These are phyloP conservation scores for Alternaria metachromatica DNA, from an alignment of 2,329 filamentous ascomycete genomes.

Conservation along the genomic window DNA sequence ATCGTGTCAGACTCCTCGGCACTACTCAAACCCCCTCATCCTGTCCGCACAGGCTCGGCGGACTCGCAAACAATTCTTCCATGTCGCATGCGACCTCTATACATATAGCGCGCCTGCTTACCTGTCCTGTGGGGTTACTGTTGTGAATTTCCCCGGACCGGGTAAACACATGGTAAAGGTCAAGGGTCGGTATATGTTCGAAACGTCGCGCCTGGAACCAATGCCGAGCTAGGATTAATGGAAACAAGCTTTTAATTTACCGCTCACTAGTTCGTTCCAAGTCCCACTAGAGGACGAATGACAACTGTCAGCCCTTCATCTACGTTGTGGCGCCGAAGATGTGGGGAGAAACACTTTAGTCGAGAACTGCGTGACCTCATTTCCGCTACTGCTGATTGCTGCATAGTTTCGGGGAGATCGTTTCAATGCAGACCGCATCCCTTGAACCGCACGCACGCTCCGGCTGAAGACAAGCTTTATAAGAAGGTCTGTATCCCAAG, in stretches of 20 bases:
- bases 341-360: slow-evolving; percentile 14
- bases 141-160: slow-evolving; percentile 1
- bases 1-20: not conserved
- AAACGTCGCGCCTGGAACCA: slow-evolving; percentile 2
- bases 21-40: not conserved
- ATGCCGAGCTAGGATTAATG: slow-evolving; percentile 13
- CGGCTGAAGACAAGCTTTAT: slow-evolving; percentile 3
- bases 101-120: not conserved
- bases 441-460: slow-evolving; percentile 6
- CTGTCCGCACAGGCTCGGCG: not conserved
- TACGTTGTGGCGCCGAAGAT: slow-evolving; percentile 4
- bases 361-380: not conserved
- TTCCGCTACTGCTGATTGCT: slow-evolving; percentile 8
- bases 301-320: not conserved
- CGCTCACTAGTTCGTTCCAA: not conserved
- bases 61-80: not conserved
- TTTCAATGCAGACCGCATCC: slow-evolving; percentile 3
- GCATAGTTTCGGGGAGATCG: slow-evolving; percentile 4
- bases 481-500: not conserved
- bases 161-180: slow-evolving; percentile 15
- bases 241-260: slow-evolving; percentile 15
- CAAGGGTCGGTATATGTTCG: slow-evolving; percentile 2
- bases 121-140: not conserved
- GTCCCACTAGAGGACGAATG: not conserved
- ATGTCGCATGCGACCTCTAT: not conserved